phyloP scores from a whole-genome alignment of 768 basidiomycete species.

The Phanerodontia chrysosporium region DNA sequence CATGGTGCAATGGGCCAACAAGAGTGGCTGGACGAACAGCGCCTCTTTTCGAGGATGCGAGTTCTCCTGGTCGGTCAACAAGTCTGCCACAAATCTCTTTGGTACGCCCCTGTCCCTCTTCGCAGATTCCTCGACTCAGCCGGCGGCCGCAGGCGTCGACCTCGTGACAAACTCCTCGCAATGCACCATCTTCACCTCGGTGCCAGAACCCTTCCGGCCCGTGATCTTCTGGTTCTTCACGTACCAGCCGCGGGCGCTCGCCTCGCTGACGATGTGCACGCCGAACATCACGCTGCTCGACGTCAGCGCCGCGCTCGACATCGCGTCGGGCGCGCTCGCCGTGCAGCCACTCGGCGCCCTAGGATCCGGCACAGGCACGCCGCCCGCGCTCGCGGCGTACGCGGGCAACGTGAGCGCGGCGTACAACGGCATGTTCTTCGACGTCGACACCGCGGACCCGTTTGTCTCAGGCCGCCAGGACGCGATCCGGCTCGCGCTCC shows the following conservation, averaged over 20 bases:
- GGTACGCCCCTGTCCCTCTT: slow-evolving; percentile 25
- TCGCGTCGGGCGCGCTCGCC: slow-evolving; percentile 39
- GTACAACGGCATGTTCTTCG: slow-evolving; percentile 53
- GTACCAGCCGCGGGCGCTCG: slow-evolving; percentile 33
- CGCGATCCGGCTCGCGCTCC: slow-evolving; percentile 45
- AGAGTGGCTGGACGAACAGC: slow-evolving; percentile 39
- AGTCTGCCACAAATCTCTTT: slow-evolving; percentile 37
- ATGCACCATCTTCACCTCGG: slow-evolving; percentile 21
- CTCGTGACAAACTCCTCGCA: slow-evolving; percentile 5
- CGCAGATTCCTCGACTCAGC: background rate
- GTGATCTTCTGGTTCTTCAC: slow-evolving; percentile 58
- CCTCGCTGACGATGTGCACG: slow-evolving; percentile 45
- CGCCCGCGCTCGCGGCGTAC: slow-evolving; percentile 37
- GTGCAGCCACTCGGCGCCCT: slow-evolving; percentile 32
- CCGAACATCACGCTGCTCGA: slow-evolving; percentile 43
- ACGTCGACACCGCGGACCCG: slow-evolving; percentile 30
- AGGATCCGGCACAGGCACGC: slow-evolving; percentile 41
- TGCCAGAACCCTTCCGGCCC: slow-evolving; percentile 38
- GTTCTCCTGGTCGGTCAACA: slow-evolving; percentile 37
- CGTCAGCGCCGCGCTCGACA: slow-evolving; percentile 40
- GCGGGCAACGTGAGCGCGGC: slow-evolving; percentile 23
- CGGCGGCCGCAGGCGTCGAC: slow-evolving; percentile 5
- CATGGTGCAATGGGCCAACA: slow-evolving; percentile 30
- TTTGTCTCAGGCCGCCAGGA: slow-evolving; percentile 36
- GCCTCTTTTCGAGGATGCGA: slow-evolving; percentile 37